Conservation (phyloP, 805 yeast genomes). For the Kuraishia cidri region DNA sequence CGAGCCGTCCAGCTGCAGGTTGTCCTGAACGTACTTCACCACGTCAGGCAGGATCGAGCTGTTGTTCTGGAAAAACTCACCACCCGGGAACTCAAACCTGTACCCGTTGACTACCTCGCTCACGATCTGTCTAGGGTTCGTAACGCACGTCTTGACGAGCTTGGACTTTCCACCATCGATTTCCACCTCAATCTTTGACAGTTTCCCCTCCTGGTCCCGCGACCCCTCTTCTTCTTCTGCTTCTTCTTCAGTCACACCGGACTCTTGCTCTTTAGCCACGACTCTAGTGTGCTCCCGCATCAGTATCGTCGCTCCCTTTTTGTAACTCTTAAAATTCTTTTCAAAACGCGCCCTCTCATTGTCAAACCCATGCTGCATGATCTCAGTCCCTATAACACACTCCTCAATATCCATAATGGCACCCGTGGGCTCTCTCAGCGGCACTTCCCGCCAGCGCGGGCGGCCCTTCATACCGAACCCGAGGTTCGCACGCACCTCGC, state of each 20-base stretch:
- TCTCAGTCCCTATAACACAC: slow-evolving; percentile 80
- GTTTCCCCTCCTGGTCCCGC: slow-evolving; percentile 25
- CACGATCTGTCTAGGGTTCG: slow-evolving; percentile 71
- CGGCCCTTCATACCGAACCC: slow-evolving; percentile 89
- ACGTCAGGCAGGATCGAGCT: slow-evolving; percentile 83
- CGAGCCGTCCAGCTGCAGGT: slow-evolving; percentile 39
- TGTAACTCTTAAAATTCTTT: slow-evolving; percentile 35
- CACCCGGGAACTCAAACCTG: slow-evolving; percentile 83
- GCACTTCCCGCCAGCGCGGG: slow-evolving; percentile 53
- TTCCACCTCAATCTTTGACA: slow-evolving; percentile 22
- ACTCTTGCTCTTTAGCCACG: too few species aligned
- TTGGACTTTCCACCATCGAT: slow-evolving; percentile 11
- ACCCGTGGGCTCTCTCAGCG: slow-evolving; percentile 27
- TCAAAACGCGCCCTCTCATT: slow-evolving; percentile 57
- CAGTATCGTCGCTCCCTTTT: slow-evolving; percentile 80
- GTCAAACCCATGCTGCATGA: slow-evolving; percentile 64
- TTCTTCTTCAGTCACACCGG: slow-evolving; percentile 14
- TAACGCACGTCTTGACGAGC: slow-evolving; percentile 59
- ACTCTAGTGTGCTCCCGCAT: slow-evolving; percentile 68
- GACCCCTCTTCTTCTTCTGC: slow-evolving; percentile 36
- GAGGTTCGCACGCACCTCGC: slow-evolving; percentile 27
- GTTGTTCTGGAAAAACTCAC: slow-evolving; percentile 95
- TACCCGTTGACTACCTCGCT: slow-evolving; percentile 68
- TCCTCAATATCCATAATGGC: slow-evolving; percentile 93
- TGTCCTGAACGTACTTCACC: slow-evolving; percentile 70